phyloP scores from a whole-genome alignment of 352 stramenopile genomes.

The Aphanomyces stellatus region DNA sequence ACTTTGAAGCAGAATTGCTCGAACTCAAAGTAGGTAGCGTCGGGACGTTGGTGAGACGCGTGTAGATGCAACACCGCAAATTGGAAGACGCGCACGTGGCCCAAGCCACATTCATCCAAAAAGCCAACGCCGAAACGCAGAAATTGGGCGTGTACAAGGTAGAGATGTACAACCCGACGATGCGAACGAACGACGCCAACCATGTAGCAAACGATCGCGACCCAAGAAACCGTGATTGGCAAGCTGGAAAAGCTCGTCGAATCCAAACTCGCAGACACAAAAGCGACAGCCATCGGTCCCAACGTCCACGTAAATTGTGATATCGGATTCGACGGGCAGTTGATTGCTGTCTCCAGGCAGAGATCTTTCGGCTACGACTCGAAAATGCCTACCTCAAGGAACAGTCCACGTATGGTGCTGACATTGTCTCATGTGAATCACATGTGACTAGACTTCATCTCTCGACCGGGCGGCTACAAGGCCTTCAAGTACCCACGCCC shows the following conservation, averaged over 20 bases:
- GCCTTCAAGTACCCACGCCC: too few relatives aligned
- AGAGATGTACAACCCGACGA: neutral
- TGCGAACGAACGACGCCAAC: neutral
- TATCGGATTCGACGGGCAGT: too few relatives aligned
- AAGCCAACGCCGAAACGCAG: conserved; percentile 54
- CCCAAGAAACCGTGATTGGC: conserved; percentile 74
- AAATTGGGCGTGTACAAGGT: conserved; percentile 44
- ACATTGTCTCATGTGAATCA: neutral
- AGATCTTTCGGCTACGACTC: conserved; percentile 19
- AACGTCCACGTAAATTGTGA: conserved; percentile 18
- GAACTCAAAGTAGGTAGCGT: neutral
- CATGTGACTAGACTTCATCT: neutral
- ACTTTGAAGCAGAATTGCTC: conserved; percentile 38
- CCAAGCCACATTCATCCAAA: conserved; percentile 55
- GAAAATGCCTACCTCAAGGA: conserved; percentile 20
- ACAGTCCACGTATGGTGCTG: conserved; percentile 4
- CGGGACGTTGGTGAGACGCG: neutral
- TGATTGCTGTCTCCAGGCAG: too few relatives aligned
- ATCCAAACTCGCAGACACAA: conserved; percentile 24
- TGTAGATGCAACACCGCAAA: conserved; percentile 33
- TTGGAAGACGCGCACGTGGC: conserved; percentile 65
- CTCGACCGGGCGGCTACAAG: neutral
- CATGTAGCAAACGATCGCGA: conserved; percentile 45
- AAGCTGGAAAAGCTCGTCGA: conserved; percentile 64
- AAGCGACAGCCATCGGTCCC: conserved; percentile 1